Percentiles rank a stretch among this genome's conserved stretches.
phyloP scores from a whole-genome alignment of 2,329 filamentous ascomycete species.

The Colletotrichum lentis region DNA sequence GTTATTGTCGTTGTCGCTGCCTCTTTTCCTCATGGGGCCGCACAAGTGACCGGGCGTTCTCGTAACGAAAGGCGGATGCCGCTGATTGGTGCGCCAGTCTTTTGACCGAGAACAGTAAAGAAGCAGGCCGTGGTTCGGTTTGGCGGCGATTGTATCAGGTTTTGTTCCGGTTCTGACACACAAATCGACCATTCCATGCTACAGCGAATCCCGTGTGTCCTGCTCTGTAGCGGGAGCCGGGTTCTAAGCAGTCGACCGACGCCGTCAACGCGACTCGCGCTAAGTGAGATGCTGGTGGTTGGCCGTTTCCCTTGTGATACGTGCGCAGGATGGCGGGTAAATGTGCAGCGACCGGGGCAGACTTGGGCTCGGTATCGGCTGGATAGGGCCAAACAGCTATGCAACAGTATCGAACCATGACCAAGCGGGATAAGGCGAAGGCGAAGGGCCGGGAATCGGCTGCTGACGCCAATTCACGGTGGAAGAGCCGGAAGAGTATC shows the following conservation, averaged over 20 bases:
- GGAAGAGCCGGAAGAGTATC: slow-evolving; percentile 20
- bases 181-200: slow-evolving; percentile 15
- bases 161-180: slow-evolving; percentile 20
- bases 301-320: neutral
- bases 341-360: slow-evolving; percentile 41
- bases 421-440: slow-evolving; percentile 1
- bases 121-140: neutral
- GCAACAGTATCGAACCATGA: neutral
- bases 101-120: neutral
- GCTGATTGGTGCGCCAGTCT: slow-evolving; percentile 13
- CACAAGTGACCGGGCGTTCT: neutral
- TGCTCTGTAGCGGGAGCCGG: neutral
- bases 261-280: slow-evolving; percentile 11
- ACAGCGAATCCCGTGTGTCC: neutral
- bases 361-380: slow-evolving; percentile 9
- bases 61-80: neutral
- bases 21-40: neutral
- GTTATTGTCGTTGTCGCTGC: neutral
- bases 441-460: neutral
- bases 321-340: slow-evolving; percentile 38
- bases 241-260: slow-evolving; percentile 4
- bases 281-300: neutral
- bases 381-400: neutral
- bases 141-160: neutral
- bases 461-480: neutral